Conservation (phyloP, 1,284 basidiomycete genomes). For the Leccinum angustisporum region DNA sequence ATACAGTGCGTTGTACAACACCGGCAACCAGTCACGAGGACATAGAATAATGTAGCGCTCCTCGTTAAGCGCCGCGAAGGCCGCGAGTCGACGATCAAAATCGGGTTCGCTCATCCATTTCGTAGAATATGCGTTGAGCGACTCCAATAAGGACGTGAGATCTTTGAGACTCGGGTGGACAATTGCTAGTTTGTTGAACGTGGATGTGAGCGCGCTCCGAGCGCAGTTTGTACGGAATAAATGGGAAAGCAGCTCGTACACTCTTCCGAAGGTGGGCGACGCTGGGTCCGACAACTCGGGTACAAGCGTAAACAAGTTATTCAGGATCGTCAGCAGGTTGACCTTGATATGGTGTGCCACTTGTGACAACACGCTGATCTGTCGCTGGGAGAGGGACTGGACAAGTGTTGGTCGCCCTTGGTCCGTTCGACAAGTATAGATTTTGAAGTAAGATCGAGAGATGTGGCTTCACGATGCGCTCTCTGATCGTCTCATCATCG, state of each 20-base stretch:
- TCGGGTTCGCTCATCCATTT: conserved; percentile 90
- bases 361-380: conserved; percentile 80
- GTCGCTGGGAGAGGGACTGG: conserved; percentile 76
- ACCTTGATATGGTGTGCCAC: conserved; percentile 85
- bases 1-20: conserved; percentile 84
- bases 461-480: no score
- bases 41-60: conserved; percentile 50
- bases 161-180: conserved; percentile 49
- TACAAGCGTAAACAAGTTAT: conserved; percentile 72
- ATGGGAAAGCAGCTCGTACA: conserved; percentile 68
- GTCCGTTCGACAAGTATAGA: conserved; percentile 61
- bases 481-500: no score
- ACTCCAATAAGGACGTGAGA: conserved; percentile 58
- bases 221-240: conserved; percentile 77
- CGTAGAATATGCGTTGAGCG: conserved; percentile 85
- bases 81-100: conserved; percentile 83
- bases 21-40: conserved; percentile 73
- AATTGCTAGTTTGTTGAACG: conserved; percentile 61
- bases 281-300: conserved; percentile 58
- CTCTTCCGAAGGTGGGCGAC: conserved; percentile 53
- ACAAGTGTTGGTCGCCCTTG: conserved; percentile 45
- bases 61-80: conserved; percentile 79
- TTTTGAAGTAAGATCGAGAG: no score
- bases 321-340: conserved; percentile 79
- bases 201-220: conserved; percentile 64